Base-by-base conservation (phyloP, 2,329 filamentous ascomycete species). In the Botrytis hyacinthi region DNA sequence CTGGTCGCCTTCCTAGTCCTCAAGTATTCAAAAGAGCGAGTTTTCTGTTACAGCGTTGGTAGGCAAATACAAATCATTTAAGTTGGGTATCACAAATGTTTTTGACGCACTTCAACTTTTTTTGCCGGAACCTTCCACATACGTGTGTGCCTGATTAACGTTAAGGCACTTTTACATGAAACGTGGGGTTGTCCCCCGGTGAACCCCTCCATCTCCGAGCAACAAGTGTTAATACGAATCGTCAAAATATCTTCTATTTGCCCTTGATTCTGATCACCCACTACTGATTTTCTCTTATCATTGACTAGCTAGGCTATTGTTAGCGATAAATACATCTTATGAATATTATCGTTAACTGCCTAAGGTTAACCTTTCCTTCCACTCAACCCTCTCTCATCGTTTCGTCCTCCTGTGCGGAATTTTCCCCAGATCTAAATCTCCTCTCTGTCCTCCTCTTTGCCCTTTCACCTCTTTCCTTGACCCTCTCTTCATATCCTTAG, bases 121-220 rank as follows among this genome's bases (percentile, higher is more conserved):
- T 72, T 68, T 68, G 48, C 71, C 71, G 71, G 71, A 72, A 72
- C 40, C 42, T 69, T 72, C 71, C 71, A 68, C 71, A 51, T 35
- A 37, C 44, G 20, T 69, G 32, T 22, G 8, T 72, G 71, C 71
- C 62, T 72, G 62, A 40, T 57, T 40, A 60, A 67, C 14, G 18
- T 42, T 32, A 44, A 72, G 51, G 71, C 62, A 68, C 37, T 22
- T 69, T 32, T 57, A 8, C n/a, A 26, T 69, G 22, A 26, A n/a
- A 32, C 37, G 66, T 68, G 66, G 66, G 48, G 63, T 48, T 35
- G 4, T 42, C 35, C 22, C 46, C 22, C 46, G 14, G 62, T 66
- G 62, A 48, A 66, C 22, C 20, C 10, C 20, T 48, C 29, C 12
- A 3, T 29, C 51, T n/a, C 14, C 29, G 14, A 29, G n/a, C n/a